Conservation (phyloP, 192 early-diverging fungal genomes). For the Coemansia sp. region DNA sequence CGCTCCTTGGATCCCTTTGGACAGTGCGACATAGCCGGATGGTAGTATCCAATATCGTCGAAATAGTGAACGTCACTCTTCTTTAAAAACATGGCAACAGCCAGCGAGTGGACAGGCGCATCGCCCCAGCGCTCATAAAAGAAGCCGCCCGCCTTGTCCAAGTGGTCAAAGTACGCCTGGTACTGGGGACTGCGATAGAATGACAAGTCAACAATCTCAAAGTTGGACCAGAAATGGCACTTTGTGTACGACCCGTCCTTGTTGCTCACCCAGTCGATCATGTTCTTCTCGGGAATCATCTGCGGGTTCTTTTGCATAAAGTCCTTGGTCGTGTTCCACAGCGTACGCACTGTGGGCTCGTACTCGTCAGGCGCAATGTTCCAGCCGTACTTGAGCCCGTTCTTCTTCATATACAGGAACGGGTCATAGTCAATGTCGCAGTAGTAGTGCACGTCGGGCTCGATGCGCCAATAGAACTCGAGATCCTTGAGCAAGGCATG, state of each 20-base stretch:
- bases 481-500: slow-evolving; percentile 36
- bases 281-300: slow-evolving; percentile 20
- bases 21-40: slow-evolving; percentile 40
- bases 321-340: slow-evolving; percentile 30
- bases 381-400: slow-evolving; percentile 38
- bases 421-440: slow-evolving; percentile 52
- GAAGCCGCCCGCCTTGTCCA: slow-evolving; percentile 80
- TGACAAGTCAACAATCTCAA: slow-evolving; percentile 77
- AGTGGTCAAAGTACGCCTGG: slow-evolving; percentile 61
- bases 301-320: slow-evolving; percentile 27
- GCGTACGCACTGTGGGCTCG: slow-evolving; percentile 26
- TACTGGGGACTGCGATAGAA: slow-evolving; percentile 64
- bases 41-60: slow-evolving; percentile 66
- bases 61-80: slow-evolving; percentile 64
- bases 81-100: slow-evolving; percentile 56
- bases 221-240: slow-evolving; percentile 85
- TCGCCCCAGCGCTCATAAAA: slow-evolving; percentile 79
- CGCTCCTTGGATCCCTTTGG: slow-evolving; percentile 45
- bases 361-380: slow-evolving; percentile 31
- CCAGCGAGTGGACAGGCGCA: slow-evolving; percentile 66
- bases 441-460: slow-evolving; percentile 46
- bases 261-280: slow-evolving; percentile 30
- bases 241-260: slow-evolving; percentile 53
- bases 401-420: slow-evolving; percentile 39
- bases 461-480: slow-evolving; percentile 55